A percentile compares a stretch with the other conserved stretches of the same genome.
Evolutionary conservation across 441 rosid species (phyloP).

Genomic region (Aquilaria agallochum): DNA sequence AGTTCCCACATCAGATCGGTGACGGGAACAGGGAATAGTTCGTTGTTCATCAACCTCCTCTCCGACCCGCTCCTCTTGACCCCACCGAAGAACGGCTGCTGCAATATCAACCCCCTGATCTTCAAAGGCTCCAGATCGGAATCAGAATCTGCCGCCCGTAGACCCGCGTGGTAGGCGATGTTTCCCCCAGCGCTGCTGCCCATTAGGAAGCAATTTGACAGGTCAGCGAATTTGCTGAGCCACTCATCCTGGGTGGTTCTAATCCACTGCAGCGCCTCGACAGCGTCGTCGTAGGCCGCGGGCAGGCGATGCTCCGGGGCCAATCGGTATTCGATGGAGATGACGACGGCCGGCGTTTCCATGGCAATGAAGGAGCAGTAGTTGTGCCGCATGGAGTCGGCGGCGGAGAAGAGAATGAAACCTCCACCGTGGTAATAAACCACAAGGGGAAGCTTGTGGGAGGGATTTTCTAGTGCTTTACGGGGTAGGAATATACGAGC

Average conservation of each 20-base stretch:
- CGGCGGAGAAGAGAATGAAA: constrained; percentile 23
- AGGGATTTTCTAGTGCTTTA: constrained; percentile 1
- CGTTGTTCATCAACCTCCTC: constrained; percentile 13
- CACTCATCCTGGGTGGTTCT: constrained; percentile 24
- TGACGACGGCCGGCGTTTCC: constrained; percentile 22
- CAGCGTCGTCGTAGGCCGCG: constrained; percentile 39
- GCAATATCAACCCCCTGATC: constrained; percentile 41
- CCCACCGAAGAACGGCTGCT: constrained; percentile 44
- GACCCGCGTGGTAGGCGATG: constrained; percentile 27
- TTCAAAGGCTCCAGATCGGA: constrained; percentile 18
- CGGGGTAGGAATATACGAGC: constrained; percentile 37
- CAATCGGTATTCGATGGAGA: constrained; percentile 32
- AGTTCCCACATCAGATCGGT: constrained; percentile 27
- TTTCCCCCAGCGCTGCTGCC: constrained; percentile 43
- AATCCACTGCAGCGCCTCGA: constrained; percentile 36
- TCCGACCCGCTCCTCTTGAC: constrained; percentile 26
- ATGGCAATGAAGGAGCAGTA: constrained; percentile 23
- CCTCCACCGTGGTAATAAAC: constrained; percentile 47
- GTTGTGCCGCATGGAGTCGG: constrained; percentile 11
- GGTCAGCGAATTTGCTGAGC: constrained; percentile 26
- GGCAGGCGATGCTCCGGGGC: constrained; percentile 58
- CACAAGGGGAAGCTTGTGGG: constrained; percentile 32
- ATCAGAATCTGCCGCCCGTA: constrained; percentile 7
- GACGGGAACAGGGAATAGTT: background rate
- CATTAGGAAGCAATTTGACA: constrained; percentile 29